These are phyloP conservation scores for Cymbopogon flexuosus DNA, from an alignment of 202 grass and related monocot genomes.

Conservation along the genomic window DNA sequence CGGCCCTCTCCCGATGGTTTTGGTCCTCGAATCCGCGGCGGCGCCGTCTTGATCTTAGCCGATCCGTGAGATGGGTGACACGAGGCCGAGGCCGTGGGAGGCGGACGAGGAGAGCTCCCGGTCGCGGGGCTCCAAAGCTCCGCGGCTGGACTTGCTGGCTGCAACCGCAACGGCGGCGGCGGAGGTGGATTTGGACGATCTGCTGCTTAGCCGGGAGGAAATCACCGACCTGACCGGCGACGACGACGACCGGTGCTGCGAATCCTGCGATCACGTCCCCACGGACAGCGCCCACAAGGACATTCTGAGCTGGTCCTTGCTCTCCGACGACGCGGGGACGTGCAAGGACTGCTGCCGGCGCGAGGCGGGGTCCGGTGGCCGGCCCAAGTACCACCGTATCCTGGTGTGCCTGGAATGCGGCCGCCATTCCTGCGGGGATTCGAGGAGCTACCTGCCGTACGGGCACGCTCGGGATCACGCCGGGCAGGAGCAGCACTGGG, in stretches of 20 bases:
- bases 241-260: background rate
- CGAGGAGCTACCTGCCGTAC: background rate
- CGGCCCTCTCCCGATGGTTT: background rate
- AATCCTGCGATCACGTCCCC: background rate
- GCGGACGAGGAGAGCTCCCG: background rate
- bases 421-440: background rate
- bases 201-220: background rate
- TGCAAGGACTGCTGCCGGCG: background rate
- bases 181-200: background rate
- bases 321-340: background rate
- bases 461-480: background rate
- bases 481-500: background rate
- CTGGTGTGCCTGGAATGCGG: constrained; percentile 18
- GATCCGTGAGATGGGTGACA: background rate
- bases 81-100: background rate
- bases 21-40: background rate
- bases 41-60: background rate
- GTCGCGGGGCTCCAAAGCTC: background rate
- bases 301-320: background rate
- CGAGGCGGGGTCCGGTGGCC: background rate
- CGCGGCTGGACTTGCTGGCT: background rate
- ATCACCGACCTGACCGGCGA: background rate
- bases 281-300: background rate
- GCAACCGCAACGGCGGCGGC: background rate
- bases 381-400: background rate